A percentile compares a stretch with the other conserved stretches of the same genome.
Evolutionary conservation across 495 filamentous ascomycete species (phyloP).

Genomic region (Xylaria flabelliformis): DNA sequence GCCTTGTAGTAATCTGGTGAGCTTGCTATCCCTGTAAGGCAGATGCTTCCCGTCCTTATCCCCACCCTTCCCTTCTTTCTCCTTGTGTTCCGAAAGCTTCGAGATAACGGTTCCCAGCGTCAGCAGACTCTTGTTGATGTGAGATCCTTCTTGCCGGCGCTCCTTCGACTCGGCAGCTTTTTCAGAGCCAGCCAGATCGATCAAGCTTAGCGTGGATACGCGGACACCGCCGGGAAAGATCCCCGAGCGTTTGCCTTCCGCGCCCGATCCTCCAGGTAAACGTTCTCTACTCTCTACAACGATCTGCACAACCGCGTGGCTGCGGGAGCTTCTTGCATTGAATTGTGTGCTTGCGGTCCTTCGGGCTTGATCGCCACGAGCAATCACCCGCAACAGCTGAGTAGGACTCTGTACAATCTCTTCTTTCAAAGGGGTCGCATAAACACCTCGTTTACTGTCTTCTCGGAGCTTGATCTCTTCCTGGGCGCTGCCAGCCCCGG

Average conservation of each 20-base stretch:
- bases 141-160: conserved; percentile 89
- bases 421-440: conserved; percentile 94
- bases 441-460: conserved; percentile 94
- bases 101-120: conserved; percentile 96
- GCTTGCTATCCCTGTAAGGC: conserved; percentile 95
- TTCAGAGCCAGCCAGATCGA: conserved; percentile 96
- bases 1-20: conserved; percentile 90
- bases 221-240: conserved; percentile 88
- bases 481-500: conserved; percentile 52
- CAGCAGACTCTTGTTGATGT: conserved; percentile 97
- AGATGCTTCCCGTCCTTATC: conserved; percentile 89
- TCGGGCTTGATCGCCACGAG: conserved; percentile 88
- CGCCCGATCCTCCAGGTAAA: conserved; percentile 57
- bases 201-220: conserved; percentile 92
- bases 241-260: conserved; percentile 74
- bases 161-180: conserved; percentile 95
- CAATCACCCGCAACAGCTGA: conserved; percentile 92
- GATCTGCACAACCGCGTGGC: conserved; percentile 97
- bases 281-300: conserved; percentile 96
- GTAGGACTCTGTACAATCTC: conserved; percentile 98
- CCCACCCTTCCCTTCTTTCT: conserved; percentile 74
- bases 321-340: conserved; percentile 94
- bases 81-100: conserved; percentile 76
- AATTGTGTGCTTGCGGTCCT: conserved; percentile 93
- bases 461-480: conserved; percentile 98